Evolutionary conservation across 2,329 filamentous ascomycete genomes (phyloP), one percentile per base, ranked within the genome.

Genomic region (Calycina marina): DNA sequence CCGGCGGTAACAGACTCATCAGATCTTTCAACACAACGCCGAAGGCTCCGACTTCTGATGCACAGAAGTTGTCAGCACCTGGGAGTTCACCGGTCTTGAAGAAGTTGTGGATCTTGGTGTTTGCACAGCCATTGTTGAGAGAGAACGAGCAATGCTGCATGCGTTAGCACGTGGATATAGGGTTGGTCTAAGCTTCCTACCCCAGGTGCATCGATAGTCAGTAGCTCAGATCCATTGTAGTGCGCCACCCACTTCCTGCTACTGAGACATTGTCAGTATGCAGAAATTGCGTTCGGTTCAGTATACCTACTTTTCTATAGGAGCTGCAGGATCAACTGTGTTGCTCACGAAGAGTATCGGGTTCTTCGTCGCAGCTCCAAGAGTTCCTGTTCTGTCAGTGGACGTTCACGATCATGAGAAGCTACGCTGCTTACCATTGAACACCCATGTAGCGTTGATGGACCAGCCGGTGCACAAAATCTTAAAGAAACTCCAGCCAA

Each of bases 181-280:
- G n/a, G 20, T 22, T n/a, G n/a, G 20, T 9, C 8, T 22, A 22
- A 22, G n/a, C n/a, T 22, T n/a, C 3, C 22, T n/a, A 64, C 61
- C 8, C 63, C 64, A 16, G 61, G 64, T 2, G 58, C 59, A 30
- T 66, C 61, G 41, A 66, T 61, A 11, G 58, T 55, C 10, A 68
- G 47, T 8, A 68, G 48, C 1, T 57, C 53, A 0, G 62, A 62
- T 10, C 54, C 55, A 1, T 54, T 52, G 33, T 65, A 67, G n/a
- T 20, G 3, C 51, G 40, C 12, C 32, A 40, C 6, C 41, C 45
- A 30, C 46, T 49, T 40, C 41, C 44, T 8, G 31, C 45, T 36
- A 4, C 48, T n/a, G n/a, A n/a, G n/a, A n/a, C n/a, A n/a, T n/a
- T n/a, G n/a, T n/a, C 31, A 28, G 10, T n/a, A 4, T 28, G 48